phyloP scores from a whole-genome alignment of 306 rosid species.

The Prinsepia uniflora region DNA sequence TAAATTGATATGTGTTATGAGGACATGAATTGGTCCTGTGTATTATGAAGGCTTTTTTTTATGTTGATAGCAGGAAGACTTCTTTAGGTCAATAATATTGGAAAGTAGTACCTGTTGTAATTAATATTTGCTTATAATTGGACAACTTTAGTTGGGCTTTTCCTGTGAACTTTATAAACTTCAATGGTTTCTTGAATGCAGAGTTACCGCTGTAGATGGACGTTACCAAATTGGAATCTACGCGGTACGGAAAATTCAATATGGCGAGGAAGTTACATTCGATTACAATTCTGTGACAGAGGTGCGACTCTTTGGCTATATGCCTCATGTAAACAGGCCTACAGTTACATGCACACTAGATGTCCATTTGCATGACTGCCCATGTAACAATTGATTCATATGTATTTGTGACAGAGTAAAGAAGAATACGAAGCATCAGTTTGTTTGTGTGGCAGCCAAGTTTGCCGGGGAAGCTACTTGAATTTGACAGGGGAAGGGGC shows the following conservation, averaged over 20 bases:
- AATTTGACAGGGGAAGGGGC: constrained; percentile 98
- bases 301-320: constrained; percentile 51
- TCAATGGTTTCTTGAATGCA: constrained; percentile 25
- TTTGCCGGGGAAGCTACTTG: constrained; percentile 95
- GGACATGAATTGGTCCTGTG: neutral
- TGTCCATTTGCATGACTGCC: neutral
- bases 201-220: constrained; percentile 98
- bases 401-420: constrained; percentile 64
- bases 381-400: constrained; percentile 24
- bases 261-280: constrained; percentile 94
- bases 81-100: neutral
- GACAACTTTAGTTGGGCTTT: neutral
- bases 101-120: neutral
- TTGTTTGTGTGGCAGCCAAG: constrained; percentile 99
- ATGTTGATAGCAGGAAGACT: neutral
- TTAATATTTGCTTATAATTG: neutral
- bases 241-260: constrained; percentile 68
- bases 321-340: neutral
- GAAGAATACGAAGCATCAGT: constrained; percentile 98
- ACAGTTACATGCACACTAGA: neutral
- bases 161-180: neutral
- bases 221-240: constrained; percentile 96
- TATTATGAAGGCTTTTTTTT: neutral
- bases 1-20: neutral
- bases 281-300: constrained; percentile 98